A percentile compares a stretch with the other conserved stretches of the same genome.
These are phyloP conservation scores for Botrytis aclada DNA, from an alignment of 2,329 filamentous ascomycete species.

Conservation along the genomic window DNA sequence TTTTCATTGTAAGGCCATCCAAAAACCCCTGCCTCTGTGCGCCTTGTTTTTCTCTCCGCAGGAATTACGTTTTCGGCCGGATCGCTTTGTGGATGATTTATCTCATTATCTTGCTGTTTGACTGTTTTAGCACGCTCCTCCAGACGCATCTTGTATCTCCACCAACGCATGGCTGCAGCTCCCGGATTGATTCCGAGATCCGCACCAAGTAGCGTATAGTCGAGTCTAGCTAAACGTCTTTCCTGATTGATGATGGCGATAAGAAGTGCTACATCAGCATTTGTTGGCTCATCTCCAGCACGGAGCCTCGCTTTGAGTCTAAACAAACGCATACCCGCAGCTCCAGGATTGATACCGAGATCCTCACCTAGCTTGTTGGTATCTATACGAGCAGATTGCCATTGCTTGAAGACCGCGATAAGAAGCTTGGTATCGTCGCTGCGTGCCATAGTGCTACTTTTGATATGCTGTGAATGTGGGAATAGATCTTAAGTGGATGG, in stretches of 20 bases:
- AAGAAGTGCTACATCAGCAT: neutral
- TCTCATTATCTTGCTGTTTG: neutral
- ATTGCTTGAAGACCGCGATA: neutral
- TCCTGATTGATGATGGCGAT: neutral
- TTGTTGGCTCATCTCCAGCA: too few relatives aligned
- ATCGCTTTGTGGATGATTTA: neutral
- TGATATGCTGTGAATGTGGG: neutral
- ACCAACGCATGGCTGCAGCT: conserved; percentile 4
- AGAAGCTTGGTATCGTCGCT: neutral
- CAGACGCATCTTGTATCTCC: neutral
- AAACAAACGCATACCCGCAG: neutral
- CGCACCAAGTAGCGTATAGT: neutral
- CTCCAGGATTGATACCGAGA: neutral
- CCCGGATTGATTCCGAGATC: neutral
- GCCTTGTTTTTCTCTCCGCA: neutral
- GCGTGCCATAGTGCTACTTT: neutral
- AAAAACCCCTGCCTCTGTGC: neutral
- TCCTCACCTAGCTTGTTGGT: neutral
- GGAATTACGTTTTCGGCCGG: neutral
- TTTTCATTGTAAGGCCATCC: neutral
- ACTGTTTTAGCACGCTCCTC: neutral
- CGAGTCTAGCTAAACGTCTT: neutral
- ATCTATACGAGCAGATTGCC: neutral
- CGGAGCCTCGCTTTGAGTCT: neutral
- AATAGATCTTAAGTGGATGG: neutral